These are phyloP conservation scores for Paulownia fortunei DNA, from an alignment of 257 asterid genomes.

Conservation along the genomic window DNA sequence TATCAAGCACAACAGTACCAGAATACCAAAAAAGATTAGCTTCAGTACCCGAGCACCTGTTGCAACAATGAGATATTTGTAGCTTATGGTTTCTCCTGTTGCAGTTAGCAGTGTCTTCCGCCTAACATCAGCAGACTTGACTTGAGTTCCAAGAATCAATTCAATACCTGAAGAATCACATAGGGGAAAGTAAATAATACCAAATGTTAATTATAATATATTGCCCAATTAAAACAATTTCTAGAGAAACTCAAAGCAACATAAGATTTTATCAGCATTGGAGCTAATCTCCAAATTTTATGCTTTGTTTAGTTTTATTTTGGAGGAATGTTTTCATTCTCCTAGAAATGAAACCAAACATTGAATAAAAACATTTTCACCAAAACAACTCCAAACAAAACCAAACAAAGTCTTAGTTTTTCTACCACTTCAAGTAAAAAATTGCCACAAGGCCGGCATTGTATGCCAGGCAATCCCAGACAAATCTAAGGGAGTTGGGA, in stretches of 20 bases:
- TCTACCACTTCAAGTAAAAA: slow-evolving; percentile 12
- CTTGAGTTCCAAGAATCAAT: slow-evolving; percentile 84
- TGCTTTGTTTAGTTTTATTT: slow-evolving; percentile 1
- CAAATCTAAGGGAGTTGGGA: slow-evolving; percentile 15
- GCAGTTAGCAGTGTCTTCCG: slow-evolving; percentile 84
- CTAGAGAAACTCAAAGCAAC: slow-evolving; percentile 13
- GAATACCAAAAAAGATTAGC: slow-evolving; percentile 31
- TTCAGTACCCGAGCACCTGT: slow-evolving; percentile 97
- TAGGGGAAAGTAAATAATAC: slow-evolving; percentile 28
- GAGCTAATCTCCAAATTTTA: slow-evolving; percentile 3
- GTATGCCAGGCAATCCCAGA: not conserved
- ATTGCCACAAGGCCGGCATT: not conserved
- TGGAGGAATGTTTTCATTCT: not conserved
- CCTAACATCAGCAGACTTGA: slow-evolving; percentile 80
- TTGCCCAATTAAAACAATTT: slow-evolving; percentile 2
- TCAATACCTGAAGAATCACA: slow-evolving; percentile 64
- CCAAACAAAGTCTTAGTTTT: not conserved
- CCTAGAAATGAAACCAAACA: not conserved
- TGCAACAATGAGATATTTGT: slow-evolving; percentile 81
- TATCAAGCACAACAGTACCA: slow-evolving; percentile 28
- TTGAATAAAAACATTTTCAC: not conserved
- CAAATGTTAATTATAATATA: slow-evolving; percentile 4
- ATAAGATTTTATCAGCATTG: slow-evolving; percentile 17
- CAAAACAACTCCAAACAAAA: not conserved
- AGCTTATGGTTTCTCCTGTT: slow-evolving; percentile 90